Percentiles rank a stretch among this genome's conserved stretches.
Conservation (phyloP, 257 asterid species). For the Anisodus tanguticus region DNA sequence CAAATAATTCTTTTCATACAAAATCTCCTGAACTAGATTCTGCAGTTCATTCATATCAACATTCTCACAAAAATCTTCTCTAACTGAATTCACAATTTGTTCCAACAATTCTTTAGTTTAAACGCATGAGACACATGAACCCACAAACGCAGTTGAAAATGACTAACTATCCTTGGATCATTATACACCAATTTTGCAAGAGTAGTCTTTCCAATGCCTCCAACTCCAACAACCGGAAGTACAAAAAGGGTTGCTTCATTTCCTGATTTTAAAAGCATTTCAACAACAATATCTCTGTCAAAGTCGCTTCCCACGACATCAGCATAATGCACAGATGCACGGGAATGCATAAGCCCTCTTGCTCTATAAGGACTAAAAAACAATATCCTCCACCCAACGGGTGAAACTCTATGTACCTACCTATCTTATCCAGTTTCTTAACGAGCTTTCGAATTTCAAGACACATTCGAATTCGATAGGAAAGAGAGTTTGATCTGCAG, state of each 20-base stretch:
- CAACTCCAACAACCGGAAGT: constrained; percentile 43
- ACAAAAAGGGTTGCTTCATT: constrained; percentile 33
- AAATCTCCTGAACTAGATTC: constrained; percentile 29
- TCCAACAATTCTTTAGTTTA: constrained; percentile 32
- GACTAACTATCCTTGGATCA: constrained; percentile 31
- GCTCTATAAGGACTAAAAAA: not conserved
- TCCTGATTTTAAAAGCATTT: not conserved
- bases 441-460: not conserved
- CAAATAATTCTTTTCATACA: constrained; percentile 37
- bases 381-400: not conserved
- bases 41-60: constrained; percentile 34
- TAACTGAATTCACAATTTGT: constrained; percentile 33
- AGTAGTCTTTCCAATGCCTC: constrained; percentile 47
- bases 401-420: not conserved
- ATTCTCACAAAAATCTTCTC: constrained; percentile 15
- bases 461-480: not conserved
- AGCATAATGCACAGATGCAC: constrained; percentile 21
- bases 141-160: constrained; percentile 41
- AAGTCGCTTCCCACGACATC: constrained; percentile 30
- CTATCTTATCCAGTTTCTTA: not conserved
- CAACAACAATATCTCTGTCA: constrained; percentile 33
- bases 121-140: constrained; percentile 36
- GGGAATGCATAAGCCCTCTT: not conserved
- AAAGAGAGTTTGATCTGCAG: not conserved
- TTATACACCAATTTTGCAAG: constrained; percentile 37